These are phyloP conservation scores for Alternaria brassicae DNA, from an alignment of 2,329 filamentous ascomycete species.

Conservation along the genomic window DNA sequence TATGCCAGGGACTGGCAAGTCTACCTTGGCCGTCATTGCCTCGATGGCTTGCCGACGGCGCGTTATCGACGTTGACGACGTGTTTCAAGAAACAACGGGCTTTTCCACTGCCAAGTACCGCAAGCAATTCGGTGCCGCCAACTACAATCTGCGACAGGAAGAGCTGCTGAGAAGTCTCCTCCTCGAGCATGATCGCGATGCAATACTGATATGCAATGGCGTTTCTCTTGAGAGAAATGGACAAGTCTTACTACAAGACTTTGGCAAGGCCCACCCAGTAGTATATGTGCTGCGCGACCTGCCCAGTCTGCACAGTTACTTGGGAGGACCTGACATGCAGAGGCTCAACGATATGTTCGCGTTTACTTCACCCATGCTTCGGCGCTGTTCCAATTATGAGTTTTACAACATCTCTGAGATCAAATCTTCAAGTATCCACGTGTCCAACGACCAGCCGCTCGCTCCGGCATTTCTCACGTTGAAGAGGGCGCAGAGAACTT, in stretches of 20 bases:
- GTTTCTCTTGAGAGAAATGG: slow-evolving; percentile 71
- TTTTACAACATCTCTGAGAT: slow-evolving; percentile 77
- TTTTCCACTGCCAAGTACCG: slow-evolving; percentile 69
- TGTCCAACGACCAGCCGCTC: slow-evolving; percentile 40
- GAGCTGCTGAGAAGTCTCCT: slow-evolving; percentile 68
- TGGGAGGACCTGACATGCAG: slow-evolving; percentile 61
- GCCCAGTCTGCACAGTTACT: slow-evolving; percentile 68
- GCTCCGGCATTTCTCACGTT: slow-evolving; percentile 68
- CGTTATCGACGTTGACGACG: slow-evolving; percentile 72
- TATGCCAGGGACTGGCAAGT: slow-evolving; percentile 76
- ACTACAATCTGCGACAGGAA: slow-evolving; percentile 70
- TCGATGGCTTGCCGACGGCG: slow-evolving; percentile 73
- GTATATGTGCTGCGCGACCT: slow-evolving; percentile 73
- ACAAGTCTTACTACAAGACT: slow-evolving; percentile 67
- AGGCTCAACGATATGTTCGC: slow-evolving; percentile 66
- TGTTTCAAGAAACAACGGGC: slow-evolving; percentile 70
- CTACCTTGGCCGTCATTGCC: slow-evolving; percentile 76
- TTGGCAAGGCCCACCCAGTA: slow-evolving; percentile 70
- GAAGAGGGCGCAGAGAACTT: slow-evolving; percentile 72
- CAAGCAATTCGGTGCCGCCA: slow-evolving; percentile 65
- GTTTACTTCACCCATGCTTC: slow-evolving; percentile 65
- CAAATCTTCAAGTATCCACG: slow-evolving; percentile 22
- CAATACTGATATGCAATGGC: slow-evolving; percentile 74
- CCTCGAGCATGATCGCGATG: slow-evolving; percentile 63
- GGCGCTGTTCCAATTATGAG: slow-evolving; percentile 74